Evolutionary conservation across 2,329 filamentous ascomycete genomes (phyloP).

Genomic region (Hypoxylon rubiginosum): DNA sequence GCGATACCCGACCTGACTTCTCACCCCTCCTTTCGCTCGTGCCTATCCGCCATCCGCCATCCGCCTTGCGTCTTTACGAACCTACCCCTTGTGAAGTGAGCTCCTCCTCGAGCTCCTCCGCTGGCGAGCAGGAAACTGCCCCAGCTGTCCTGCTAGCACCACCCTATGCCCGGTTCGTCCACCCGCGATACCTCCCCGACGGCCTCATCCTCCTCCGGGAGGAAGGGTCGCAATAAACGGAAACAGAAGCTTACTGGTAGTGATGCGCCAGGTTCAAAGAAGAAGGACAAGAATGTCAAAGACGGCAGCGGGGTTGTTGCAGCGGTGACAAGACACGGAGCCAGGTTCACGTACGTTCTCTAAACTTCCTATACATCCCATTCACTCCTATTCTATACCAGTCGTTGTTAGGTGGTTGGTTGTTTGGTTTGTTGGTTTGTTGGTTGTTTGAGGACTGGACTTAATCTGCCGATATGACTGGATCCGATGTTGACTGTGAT

Average conservation of each 20-base stretch:
- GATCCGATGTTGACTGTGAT: constrained; percentile 20
- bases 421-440: constrained; percentile 29
- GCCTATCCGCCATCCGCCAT: constrained; percentile 16
- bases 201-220: constrained; percentile 47
- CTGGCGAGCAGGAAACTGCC: constrained; percentile 54
- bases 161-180: constrained; percentile 56
- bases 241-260: constrained; percentile 51
- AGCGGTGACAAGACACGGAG: constrained; percentile 55
- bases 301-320: constrained; percentile 53
- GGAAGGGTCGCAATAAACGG: constrained; percentile 47
- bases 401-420: constrained; percentile 41
- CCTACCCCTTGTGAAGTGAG: constrained; percentile 41
- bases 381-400: constrained; percentile 5
- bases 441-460: constrained; percentile 31
- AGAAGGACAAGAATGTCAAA: constrained; percentile 55
- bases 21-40: background rate
- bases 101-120: constrained; percentile 50
- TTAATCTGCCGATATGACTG: background rate
- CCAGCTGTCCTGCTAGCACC: constrained; percentile 47
- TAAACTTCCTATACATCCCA: background rate
- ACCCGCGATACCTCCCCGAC: constrained; percentile 50
- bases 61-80: constrained; percentile 21
- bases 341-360: constrained; percentile 51
- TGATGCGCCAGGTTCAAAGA: constrained; percentile 53
- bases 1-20: constrained; percentile 24